Evolutionary conservation across 2,329 filamentous ascomycete species (phyloP).

Genomic region (Fusarium pilosicola): DNA sequence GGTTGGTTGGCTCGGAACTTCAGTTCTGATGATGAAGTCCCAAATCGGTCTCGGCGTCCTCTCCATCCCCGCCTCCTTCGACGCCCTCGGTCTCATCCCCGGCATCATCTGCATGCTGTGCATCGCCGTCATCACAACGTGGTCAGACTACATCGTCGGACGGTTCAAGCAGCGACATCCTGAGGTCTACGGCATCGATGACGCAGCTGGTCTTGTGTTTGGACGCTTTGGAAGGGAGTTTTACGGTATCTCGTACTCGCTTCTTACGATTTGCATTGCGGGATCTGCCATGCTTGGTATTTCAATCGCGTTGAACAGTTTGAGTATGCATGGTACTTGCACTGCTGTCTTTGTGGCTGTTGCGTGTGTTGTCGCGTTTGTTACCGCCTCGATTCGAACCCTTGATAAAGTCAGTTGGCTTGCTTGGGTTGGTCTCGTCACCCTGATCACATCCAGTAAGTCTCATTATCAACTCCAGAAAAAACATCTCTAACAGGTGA

Average conservation of each 20-base stretch:
- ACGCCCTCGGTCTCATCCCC: conserved; percentile 59
- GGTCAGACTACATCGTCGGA: conserved; percentile 60
- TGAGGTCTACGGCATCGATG: conserved; percentile 64
- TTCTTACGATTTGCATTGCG: conserved; percentile 47
- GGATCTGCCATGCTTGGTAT: conserved; percentile 43
- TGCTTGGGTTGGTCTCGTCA: conserved; percentile 42
- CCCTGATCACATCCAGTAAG: conserved; percentile 30
- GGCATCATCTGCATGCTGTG: conserved; percentile 56
- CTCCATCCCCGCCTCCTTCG: conserved; percentile 58
- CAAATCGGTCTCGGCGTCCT: conserved; percentile 59
- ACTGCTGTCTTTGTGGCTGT: conserved; percentile 55
- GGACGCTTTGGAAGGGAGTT: conserved; percentile 57
- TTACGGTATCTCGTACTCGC: conserved; percentile 50
- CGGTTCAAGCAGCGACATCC: conserved; percentile 62
- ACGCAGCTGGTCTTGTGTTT: conserved; percentile 60
- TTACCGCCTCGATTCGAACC: conserved; percentile 47
- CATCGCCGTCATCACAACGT: conserved; percentile 58
- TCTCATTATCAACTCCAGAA: fast-evolving
- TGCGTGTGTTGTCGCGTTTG: conserved; percentile 44
- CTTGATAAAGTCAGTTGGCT: conserved; percentile 48
- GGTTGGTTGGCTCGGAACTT: conserved; percentile 58
- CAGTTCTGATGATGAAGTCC: conserved; percentile 59
- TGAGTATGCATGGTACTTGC: conserved; percentile 52
- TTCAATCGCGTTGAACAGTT: conserved; percentile 53
- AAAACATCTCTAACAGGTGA: background rate